Evolutionary conservation across 495 filamentous ascomycete species (phyloP).

Genomic region (Penicillium daleae): DNA sequence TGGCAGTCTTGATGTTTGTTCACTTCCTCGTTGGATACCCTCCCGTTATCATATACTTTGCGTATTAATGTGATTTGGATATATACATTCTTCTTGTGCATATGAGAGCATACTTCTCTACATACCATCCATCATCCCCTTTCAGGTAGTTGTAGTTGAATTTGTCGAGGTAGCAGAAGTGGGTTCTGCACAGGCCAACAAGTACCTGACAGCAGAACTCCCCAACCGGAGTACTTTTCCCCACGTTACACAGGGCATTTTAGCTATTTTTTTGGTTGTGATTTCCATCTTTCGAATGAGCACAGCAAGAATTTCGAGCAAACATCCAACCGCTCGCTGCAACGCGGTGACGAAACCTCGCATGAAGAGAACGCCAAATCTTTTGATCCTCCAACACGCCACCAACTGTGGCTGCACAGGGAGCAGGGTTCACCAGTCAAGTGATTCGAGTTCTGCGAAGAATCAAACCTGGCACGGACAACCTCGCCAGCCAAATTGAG

Average conservation of each 20-base stretch:
- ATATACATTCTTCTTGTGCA: neutral
- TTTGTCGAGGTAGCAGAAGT: neutral
- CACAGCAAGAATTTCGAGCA: neutral
- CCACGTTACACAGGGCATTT: slow-evolving; percentile 20
- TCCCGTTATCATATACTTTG: slow-evolving; percentile 6
- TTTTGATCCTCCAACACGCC: slow-evolving; percentile 9
- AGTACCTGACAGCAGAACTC: neutral
- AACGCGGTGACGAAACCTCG: neutral
- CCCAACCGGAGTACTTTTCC: slow-evolving; percentile 24
- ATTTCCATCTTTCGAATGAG: neutral
- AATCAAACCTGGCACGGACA: slow-evolving; percentile 25
- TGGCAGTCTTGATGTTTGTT: slow-evolving; percentile 1
- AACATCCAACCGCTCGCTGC: neutral
- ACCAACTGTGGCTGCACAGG: slow-evolving; percentile 21
- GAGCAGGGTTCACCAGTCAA: slow-evolving; percentile 23
- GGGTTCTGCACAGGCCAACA: slow-evolving; percentile 3
- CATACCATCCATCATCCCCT: no score
- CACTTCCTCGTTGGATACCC: slow-evolving; percentile 17
- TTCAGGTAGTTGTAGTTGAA: no score
- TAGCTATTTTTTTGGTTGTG: neutral
- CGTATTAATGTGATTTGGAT: neutral
- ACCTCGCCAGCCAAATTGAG: neutral
- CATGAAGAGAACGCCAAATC: neutral
- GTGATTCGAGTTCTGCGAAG: slow-evolving; percentile 14
- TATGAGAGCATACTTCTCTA: no score